These are phyloP conservation scores for Venturia pyrina DNA, from an alignment of 2,329 filamentous ascomycete genomes.

Conservation along the genomic window DNA sequence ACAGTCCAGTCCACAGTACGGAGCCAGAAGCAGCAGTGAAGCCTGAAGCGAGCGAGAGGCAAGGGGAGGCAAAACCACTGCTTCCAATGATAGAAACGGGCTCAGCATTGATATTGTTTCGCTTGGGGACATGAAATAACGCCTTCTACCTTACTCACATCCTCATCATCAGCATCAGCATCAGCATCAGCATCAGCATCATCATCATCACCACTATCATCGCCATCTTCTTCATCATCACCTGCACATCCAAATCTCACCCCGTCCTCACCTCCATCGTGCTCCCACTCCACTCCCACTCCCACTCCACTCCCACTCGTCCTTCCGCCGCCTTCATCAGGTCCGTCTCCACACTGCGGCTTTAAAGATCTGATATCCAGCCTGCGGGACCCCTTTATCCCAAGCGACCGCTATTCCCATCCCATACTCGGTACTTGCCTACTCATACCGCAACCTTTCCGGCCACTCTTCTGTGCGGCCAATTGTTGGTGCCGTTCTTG, in stretches of 20 bases:
- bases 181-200: too few species aligned
- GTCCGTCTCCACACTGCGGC: neutral
- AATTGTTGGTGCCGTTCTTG: neutral
- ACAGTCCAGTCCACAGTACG: neutral
- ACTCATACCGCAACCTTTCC: neutral
- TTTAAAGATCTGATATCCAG: neutral
- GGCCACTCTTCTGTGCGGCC: too few species aligned
- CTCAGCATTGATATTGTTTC: neutral
- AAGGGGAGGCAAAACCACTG: neutral
- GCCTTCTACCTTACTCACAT: neutral
- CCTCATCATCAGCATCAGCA: too few species aligned
- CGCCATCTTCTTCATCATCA: too few species aligned
- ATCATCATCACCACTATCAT: too few species aligned
- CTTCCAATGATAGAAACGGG: neutral
- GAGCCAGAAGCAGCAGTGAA: neutral
- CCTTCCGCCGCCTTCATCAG: too few species aligned
- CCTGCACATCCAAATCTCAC: neutral
- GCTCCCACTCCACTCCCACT: too few species aligned
- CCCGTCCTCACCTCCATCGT: neutral
- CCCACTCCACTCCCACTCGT: too few species aligned
- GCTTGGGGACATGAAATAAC: too few species aligned
- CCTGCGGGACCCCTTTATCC: too few species aligned
- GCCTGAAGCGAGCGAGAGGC: neutral
- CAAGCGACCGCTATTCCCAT: too few species aligned
- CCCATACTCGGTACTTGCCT: neutral